Conservation (phyloP, 2,329 filamentous ascomycete genomes). For the Colletotrichum destructivum region DNA sequence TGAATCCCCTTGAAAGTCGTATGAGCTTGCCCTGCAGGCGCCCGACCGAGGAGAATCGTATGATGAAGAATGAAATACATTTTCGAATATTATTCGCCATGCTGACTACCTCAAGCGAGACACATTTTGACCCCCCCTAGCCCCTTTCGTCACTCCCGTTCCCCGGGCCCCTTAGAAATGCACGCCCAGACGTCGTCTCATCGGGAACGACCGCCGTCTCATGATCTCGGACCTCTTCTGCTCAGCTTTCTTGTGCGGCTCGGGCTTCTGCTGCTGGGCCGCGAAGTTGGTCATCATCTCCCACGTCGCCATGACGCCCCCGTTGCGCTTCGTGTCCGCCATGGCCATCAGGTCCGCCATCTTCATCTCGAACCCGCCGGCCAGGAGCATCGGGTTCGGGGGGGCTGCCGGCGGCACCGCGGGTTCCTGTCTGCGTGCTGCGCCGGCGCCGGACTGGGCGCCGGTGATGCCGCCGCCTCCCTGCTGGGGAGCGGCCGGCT, state of each 20-base stretch:
- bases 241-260: constrained; percentile 1
- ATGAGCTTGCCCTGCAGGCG: constrained; percentile 22
- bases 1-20: neutral
- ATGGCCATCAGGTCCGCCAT: constrained; percentile 37
- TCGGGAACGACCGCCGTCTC: constrained; percentile 20
- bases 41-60: constrained; percentile 19
- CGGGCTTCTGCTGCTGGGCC: constrained; percentile 7
- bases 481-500: constrained; percentile 1
- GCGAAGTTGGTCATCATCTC: constrained; percentile 34
- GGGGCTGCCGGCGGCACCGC: neutral
- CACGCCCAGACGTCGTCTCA: constrained; percentile 30
- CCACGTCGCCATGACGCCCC: constrained; percentile 34
- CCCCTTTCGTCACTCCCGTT: no score
- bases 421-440: constrained; percentile 4
- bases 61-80: constrained; percentile 35
- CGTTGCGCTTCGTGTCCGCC: constrained; percentile 29
- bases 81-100: constrained; percentile 38
- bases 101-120: constrained; percentile 8
- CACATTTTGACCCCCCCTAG: no score
- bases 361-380: constrained; percentile 34
- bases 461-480: constrained; percentile 34
- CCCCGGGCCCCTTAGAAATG: constrained; percentile 26
- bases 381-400: neutral
- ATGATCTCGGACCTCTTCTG: constrained; percentile 25
- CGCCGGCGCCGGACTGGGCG: constrained; percentile 17